Percentiles rank a stretch among this genome's conserved stretches.
phyloP scores from a whole-genome alignment of 2,329 filamentous ascomycete species.

The Neofusicoccum ribis region DNA sequence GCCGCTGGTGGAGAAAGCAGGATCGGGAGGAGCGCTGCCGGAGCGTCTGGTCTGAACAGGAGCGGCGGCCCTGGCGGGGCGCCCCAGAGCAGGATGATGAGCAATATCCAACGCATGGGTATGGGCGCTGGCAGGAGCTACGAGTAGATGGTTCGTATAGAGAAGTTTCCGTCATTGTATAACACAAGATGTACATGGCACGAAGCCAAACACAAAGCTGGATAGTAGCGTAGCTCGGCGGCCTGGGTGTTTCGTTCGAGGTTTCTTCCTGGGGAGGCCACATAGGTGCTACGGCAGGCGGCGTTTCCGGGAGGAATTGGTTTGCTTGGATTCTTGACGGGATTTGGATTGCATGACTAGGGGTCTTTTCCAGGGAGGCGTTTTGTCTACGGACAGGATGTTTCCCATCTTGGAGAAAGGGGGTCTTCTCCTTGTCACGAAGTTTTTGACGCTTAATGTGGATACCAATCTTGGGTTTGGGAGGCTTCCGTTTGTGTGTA shows the following conservation, averaged over 20 bases:
- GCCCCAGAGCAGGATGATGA: slow-evolving; percentile 73
- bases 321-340: neutral
- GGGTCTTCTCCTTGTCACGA: neutral
- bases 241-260: neutral
- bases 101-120: slow-evolving; percentile 86
- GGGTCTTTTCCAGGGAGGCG: too few species aligned
- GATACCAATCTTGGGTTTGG: slow-evolving; percentile 6
- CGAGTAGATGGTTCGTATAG: neutral
- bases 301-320: neutral
- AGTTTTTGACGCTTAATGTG: slow-evolving; percentile 9
- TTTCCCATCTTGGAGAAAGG: neutral
- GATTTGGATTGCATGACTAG: neutral
- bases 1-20: neutral
- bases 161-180: neutral
- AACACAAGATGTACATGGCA: neutral
- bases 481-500: neutral
- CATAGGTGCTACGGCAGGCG: too few species aligned
- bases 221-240: neutral
- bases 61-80: slow-evolving; percentile 24
- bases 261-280: neutral
- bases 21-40: slow-evolving; percentile 30
- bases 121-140: slow-evolving; percentile 29
- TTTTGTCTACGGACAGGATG: neutral
- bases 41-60: slow-evolving; percentile 20
- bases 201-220: neutral